Evolutionary conservation across 345 rosid genomes (phyloP).

Genomic region (Clarkia xantiana): DNA sequence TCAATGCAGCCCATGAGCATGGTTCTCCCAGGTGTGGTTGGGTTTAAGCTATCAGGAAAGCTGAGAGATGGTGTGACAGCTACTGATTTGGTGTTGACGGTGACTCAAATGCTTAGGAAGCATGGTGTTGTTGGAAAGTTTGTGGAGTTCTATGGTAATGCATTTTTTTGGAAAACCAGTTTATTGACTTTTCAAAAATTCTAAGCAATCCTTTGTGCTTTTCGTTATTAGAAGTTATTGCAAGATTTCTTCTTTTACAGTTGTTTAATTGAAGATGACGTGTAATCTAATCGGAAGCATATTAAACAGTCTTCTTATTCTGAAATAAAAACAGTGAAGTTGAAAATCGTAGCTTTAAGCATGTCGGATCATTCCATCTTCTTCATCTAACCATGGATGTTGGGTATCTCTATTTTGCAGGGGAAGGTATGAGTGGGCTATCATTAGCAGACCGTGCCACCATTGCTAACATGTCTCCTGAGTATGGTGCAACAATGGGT

Average conservation of each 20-base stretch:
- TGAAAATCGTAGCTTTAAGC: no score
- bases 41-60: conserved; percentile 68
- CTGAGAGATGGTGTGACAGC: conserved; percentile 82
- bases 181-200: no score
- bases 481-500: conserved; percentile 97
- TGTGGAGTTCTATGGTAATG: conserved; percentile 64
- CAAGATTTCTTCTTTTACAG: no score
- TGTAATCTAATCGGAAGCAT: no score
- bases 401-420: conserved; percentile 19
- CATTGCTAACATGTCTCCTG: conserved; percentile 95
- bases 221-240: no score
- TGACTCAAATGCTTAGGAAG: conserved; percentile 86
- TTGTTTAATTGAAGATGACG: no score
- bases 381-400: conserved; percentile 4
- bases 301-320: no score
- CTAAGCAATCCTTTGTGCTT: no score
- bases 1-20: conserved; percentile 88
- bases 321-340: no score
- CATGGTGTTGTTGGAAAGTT: conserved; percentile 97
- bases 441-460: conserved; percentile 96
- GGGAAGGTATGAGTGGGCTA: conserved; percentile 79
- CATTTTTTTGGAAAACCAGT: no score
- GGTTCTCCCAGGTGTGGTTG: conserved; percentile 97
- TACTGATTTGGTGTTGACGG: conserved; percentile 88
- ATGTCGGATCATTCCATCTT: background rate